Conservation (phyloP, 2,329 filamentous ascomycete species). For the Rosellinia necatrix region DNA sequence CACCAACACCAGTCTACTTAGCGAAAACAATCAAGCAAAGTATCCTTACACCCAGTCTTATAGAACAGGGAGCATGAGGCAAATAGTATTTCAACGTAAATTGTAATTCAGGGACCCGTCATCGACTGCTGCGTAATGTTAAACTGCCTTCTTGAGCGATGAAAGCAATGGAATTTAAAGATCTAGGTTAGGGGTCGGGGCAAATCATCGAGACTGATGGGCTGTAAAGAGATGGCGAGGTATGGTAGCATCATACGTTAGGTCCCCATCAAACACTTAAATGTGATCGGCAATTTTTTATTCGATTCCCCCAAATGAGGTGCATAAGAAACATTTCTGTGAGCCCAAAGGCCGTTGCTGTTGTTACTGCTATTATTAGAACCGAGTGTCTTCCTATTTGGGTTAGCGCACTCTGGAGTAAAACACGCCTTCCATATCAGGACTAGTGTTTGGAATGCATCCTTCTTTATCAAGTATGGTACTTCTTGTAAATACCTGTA, state of each 20-base stretch:
- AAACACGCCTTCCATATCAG: constrained; percentile 25
- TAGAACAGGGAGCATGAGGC: too few relatives aligned
- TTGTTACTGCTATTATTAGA: constrained; percentile 22
- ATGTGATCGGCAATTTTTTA: constrained; percentile 10
- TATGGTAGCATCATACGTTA: too few relatives aligned
- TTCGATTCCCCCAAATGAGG: constrained; percentile 22
- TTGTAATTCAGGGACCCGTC: not conserved
- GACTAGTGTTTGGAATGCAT: constrained; percentile 17
- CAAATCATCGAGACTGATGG: too few relatives aligned
- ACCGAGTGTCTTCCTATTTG: not conserved
- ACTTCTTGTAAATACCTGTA: too few relatives aligned
- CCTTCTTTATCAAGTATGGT: constrained; percentile 25
- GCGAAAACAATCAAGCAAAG: too few relatives aligned
- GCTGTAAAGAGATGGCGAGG: too few relatives aligned
- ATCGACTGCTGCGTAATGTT: not conserved
- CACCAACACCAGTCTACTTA: too few relatives aligned
- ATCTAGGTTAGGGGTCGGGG: too few relatives aligned
- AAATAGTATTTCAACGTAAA: too few relatives aligned
- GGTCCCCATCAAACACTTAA: not conserved
- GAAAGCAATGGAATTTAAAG: not conserved
- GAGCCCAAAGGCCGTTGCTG: constrained; percentile 3
- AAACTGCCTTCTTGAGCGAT: not conserved
- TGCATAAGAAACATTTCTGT: not conserved
- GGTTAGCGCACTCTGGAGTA: not conserved
- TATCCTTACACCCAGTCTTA: too few relatives aligned